phyloP scores from a whole-genome alignment of 2,329 filamentous ascomycete genomes.

The Fusarium succisae region DNA sequence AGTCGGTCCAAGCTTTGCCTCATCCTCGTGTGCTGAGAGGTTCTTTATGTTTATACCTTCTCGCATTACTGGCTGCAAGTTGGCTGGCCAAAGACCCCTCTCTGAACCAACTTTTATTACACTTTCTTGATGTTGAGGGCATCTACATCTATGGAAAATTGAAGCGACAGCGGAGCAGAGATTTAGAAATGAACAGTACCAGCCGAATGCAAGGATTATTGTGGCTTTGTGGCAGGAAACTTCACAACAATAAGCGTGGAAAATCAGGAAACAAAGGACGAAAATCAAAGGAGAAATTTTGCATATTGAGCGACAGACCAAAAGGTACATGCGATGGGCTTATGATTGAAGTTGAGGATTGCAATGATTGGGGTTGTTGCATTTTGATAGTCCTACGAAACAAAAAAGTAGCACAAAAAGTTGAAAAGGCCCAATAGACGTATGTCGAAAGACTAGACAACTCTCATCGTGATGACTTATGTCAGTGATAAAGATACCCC shows the following conservation, averaged over 20 bases:
- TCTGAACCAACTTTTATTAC: not conserved
- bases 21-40: not conserved
- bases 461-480: not conserved
- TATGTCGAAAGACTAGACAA: not conserved
- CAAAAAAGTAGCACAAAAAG: constrained; percentile 13
- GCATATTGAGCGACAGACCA: not conserved
- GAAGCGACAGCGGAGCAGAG: not conserved
- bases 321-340: not conserved
- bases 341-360: not conserved
- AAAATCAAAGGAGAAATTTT: not conserved
- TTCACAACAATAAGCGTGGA: not conserved
- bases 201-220: not conserved
- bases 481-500: no score
- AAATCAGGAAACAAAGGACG: not conserved
- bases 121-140: not conserved
- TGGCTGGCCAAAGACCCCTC: not conserved
- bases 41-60: not conserved
- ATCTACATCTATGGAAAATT: not conserved
- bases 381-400: not conserved
- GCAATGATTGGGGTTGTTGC: not conserved
- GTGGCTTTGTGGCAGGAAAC: not conserved
- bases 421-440: not conserved
- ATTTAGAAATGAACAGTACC: not conserved
- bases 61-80: not conserved
- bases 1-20: not conserved